These are phyloP conservation scores for Ascocoryne sarcoides DNA, from an alignment of 2,329 filamentous ascomycete species.

Conservation along the genomic window DNA sequence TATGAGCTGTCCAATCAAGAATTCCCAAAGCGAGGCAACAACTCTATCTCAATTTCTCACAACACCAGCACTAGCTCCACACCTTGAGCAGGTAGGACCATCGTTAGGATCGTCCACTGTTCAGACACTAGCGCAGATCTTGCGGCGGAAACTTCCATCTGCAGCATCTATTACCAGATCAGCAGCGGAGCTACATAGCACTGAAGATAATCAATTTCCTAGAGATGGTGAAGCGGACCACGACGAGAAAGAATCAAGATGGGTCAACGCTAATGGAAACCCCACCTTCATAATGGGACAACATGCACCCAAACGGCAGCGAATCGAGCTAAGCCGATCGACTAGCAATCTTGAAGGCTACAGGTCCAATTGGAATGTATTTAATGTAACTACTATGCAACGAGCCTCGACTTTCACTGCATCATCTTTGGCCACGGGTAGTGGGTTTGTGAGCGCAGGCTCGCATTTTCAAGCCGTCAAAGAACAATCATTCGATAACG, in stretches of 20 bases:
- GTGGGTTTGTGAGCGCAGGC: constrained; percentile 24
- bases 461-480: constrained; percentile 26
- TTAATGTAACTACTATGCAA: constrained; percentile 54
- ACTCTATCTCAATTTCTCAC: constrained; percentile 67
- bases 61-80: constrained; percentile 39
- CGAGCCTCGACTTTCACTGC: constrained; percentile 52
- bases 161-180: constrained; percentile 33
- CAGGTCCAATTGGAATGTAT: constrained; percentile 23
- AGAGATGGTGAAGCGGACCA: constrained; percentile 46
- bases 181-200: constrained; percentile 44
- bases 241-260: constrained; percentile 28
- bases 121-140: constrained; percentile 60
- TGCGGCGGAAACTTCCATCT: constrained; percentile 53
- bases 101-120: constrained; percentile 56
- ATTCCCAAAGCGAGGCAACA: constrained; percentile 52
- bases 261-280: constrained; percentile 28
- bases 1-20: constrained; percentile 68
- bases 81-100: constrained; percentile 57
- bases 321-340: constrained; percentile 14
- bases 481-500: constrained; percentile 21
- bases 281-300: constrained; percentile 18
- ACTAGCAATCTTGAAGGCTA: constrained; percentile 10
- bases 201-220: constrained; percentile 62
- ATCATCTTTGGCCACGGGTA: constrained; percentile 28
- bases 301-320: constrained; percentile 22